Evolutionary conservation across 345 rosid species (phyloP), one percentile per base, ranked within the genome.

Genomic region (Geranium brycei): DNA sequence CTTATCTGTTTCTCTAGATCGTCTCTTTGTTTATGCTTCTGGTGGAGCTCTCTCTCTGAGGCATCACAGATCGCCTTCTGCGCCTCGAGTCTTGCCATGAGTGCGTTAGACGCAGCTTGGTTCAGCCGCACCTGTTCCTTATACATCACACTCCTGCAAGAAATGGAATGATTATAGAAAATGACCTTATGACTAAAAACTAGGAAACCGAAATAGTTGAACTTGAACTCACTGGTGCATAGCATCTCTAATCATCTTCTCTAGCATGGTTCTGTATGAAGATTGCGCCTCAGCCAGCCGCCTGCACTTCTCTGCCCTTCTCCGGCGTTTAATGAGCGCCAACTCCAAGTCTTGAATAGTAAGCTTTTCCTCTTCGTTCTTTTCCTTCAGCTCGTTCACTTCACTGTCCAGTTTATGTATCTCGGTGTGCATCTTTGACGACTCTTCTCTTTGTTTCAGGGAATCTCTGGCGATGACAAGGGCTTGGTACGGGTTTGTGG

Each of bases 211-310:
- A 23, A 38, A 38, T 57, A 5, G 19, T 28, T 17, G 16, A 28
- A 61, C 57, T 40, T 6, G 57, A 71, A 66, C 93, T 83, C 83
- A 93, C 97, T 90, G 97, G 81, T 93, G 99, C 97, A 93, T 88
- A 31, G 99, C 99, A 71, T 93, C 96, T 0, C 95, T 82, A 65
- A 95, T 91, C 99, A 91, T 88, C 83, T 88, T 93, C 85, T 90
- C 96, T 0, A 88, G 82, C 81, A 82, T 84, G 19, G 73, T 81
- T 66, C 92, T 77, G 28, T 95, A 87, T 0, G 99, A 88, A 72
- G 95, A 82, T 65, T 95, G 99, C 62, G 97, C 84, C 80, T 93
- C 97, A n/a, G 95, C 91, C 64, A 88, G 78, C 66, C 87, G 68
- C 76, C 97, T 81, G 84, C 97, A 91, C 80, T 90, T 95, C 68